Base-by-base conservation (phyloP, 345 rosid species). In the Trapa bicornis region DNA sequence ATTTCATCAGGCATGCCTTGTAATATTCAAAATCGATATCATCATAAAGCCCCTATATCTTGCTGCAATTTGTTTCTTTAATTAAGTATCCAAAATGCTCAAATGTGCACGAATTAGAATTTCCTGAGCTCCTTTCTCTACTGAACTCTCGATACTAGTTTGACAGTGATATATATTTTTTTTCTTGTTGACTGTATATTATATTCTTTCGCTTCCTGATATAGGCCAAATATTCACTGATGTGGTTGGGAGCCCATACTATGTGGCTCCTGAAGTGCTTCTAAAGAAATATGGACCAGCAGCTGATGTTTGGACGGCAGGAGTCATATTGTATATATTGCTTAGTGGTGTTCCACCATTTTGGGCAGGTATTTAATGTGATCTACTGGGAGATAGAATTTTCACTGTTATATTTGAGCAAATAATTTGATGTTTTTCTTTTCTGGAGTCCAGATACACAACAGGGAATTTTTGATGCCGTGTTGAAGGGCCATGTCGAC, bases 271-370 rank as follows among this genome's bases (percentile, higher is more conserved):
- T 54, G 98, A 93, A 80, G 98, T 93, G 43, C 92, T 93, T 41
- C 85, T 83, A 15, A 93, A 93, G 82, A 85, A 83, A 67, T 93
- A 90, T 68, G 98, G 98, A 64, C 97, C 97, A 41, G 96, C 75
- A 75, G 97, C 98, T 17, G 98, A 92, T 75, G 97, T 92, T 37
- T 92, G 98, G 98, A 92, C 97, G 12, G 98, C 98, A 47, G 98
- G 98, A 70, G 94, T 93, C 73, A 93, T 93, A 72, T 73, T 93
- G 71, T 93, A 92, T 72, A 93, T 93, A 82, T 79, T 93, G 87
- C 83, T 93, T 61, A 90, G 97, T 71, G 98, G 98, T 33, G 98
- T 93, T 68, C 98, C 98, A 41, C 98, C 98, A 58, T 93, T 92
- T 78, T 93, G 98, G 97, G 98, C 98, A 76, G 98, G 98, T 93